Evolutionary conservation across 116 monocot genomes (phyloP).

Genomic region (Phalaenopsis hybrid): DNA sequence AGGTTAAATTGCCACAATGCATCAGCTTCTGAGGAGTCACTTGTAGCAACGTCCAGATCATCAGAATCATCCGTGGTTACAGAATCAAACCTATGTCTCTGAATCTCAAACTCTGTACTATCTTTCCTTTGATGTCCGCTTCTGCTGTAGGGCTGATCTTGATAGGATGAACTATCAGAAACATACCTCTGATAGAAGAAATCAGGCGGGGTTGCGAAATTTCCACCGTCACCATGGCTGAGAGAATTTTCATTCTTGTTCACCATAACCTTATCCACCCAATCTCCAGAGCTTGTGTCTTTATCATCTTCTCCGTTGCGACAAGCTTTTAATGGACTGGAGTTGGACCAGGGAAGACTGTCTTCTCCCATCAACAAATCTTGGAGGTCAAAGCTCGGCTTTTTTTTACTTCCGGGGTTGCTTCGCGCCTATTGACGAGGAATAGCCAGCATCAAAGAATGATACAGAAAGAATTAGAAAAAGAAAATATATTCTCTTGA

Average conservation of each 20-base stretch:
- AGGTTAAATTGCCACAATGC: constrained; percentile 64
- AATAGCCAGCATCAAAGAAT: too few species aligned
- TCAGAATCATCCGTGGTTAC: constrained; percentile 78
- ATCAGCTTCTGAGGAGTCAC: constrained; percentile 88
- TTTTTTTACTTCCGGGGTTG: constrained; percentile 49
- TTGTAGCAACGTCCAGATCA: constrained; percentile 68
- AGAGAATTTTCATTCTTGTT: constrained; percentile 49
- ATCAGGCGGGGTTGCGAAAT: constrained; percentile 35
- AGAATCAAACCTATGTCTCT: constrained; percentile 38
- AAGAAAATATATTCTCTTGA: not conserved
- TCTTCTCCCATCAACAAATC: constrained; percentile 34
- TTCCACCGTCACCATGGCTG: constrained; percentile 36
- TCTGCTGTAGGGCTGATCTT: constrained; percentile 29
- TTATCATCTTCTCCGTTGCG: constrained; percentile 51
- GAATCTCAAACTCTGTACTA: constrained; percentile 39
- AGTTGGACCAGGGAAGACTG: constrained; percentile 52
- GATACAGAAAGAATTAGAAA: not conserved
- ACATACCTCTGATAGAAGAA: constrained; percentile 64
- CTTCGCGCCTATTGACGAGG: constrained; percentile 17
- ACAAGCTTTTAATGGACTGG: constrained; percentile 17
- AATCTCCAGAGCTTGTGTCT: constrained; percentile 52
- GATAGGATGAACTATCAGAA: constrained; percentile 23
- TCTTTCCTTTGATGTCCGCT: constrained; percentile 32
- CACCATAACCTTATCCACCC: constrained; percentile 83
- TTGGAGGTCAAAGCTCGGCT: constrained; percentile 58